Evolutionary conservation across 2,329 filamentous ascomycete species (phyloP).

Genomic region (Clonostachys rhizophaga): DNA sequence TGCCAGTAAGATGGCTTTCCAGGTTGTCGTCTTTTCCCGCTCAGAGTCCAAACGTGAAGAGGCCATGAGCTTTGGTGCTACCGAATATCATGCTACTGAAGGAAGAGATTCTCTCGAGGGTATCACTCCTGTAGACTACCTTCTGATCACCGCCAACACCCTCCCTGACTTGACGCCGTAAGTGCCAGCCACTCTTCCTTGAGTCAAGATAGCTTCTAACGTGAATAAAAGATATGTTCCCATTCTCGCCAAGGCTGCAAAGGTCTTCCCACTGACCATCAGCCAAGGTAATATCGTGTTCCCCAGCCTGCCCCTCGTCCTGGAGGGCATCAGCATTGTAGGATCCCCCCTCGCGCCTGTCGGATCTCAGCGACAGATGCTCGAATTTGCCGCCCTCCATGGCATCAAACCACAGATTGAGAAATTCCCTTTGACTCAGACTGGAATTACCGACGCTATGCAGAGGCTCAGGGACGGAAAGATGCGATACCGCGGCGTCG

Average conservation of each 20-base stretch:
- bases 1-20: constrained; percentile 56
- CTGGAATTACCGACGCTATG: constrained; percentile 25
- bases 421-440: constrained; percentile 16
- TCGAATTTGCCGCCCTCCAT: constrained; percentile 17
- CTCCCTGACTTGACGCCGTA: too few species aligned
- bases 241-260: too few species aligned
- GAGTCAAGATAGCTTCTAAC: constrained; percentile 1
- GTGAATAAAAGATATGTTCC: not conserved
- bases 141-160: not conserved
- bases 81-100: constrained; percentile 12
- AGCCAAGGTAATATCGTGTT: too few species aligned
- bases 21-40: constrained; percentile 15
- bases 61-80: constrained; percentile 13
- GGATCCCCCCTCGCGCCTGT: constrained; percentile 8
- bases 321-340: constrained; percentile 3
- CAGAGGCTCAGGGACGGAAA: constrained; percentile 23
- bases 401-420: constrained; percentile 17
- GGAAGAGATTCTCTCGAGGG: constrained; percentile 3
- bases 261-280: too few species aligned
- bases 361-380: constrained; percentile 10
- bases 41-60: constrained; percentile 15
- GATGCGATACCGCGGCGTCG: constrained; percentile 16
- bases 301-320: constrained; percentile 6
- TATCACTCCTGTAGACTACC: constrained; percentile 5
- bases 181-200: too few species aligned